These are phyloP conservation scores for Zymoseptoria tritici DNA, from an alignment of 2,329 filamentous ascomycete species.

Conservation along the genomic window DNA sequence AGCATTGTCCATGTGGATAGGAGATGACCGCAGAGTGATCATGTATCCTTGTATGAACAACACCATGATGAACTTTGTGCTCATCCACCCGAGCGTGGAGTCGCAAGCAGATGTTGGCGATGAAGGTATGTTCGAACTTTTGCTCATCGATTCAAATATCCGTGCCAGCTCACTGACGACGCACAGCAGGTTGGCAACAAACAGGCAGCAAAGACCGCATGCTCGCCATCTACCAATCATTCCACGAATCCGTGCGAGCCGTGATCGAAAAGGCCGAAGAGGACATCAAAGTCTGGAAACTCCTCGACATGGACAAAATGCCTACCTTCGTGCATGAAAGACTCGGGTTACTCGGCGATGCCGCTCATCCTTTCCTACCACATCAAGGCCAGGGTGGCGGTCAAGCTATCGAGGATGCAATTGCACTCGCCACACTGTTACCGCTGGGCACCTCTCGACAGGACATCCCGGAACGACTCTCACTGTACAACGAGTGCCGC, in stretches of 20 bases:
- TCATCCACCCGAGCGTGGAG: conserved; percentile 34
- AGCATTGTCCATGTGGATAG: conserved; percentile 38
- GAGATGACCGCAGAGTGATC: conserved; percentile 37
- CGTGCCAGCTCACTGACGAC: background rate
- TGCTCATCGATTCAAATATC: no score
- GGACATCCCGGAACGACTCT: conserved; percentile 49
- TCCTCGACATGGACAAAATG: conserved; percentile 56
- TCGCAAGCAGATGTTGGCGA: conserved; percentile 13
- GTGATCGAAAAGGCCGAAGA: conserved; percentile 34
- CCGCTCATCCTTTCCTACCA: conserved; percentile 59
- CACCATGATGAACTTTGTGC: conserved; percentile 40
- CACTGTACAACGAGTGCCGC: conserved; percentile 51
- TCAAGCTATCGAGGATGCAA: conserved; percentile 60
- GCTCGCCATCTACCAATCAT: conserved; percentile 33
- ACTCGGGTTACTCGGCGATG: conserved; percentile 57
- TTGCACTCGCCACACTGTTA: conserved; percentile 50
- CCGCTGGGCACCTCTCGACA: conserved; percentile 35
- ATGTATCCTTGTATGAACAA: conserved; percentile 43
- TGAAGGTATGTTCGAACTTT: conserved; percentile 3
- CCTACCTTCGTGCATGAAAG: conserved; percentile 48
- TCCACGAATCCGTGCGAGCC: conserved; percentile 29
- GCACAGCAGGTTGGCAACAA: conserved; percentile 30
- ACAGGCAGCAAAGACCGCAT: conserved; percentile 31
- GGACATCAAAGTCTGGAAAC: conserved; percentile 48
- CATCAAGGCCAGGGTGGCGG: conserved; percentile 57